Conservation (phyloP, 2,329 filamentous ascomycete species). For the Aspergillus neotritici region DNA sequence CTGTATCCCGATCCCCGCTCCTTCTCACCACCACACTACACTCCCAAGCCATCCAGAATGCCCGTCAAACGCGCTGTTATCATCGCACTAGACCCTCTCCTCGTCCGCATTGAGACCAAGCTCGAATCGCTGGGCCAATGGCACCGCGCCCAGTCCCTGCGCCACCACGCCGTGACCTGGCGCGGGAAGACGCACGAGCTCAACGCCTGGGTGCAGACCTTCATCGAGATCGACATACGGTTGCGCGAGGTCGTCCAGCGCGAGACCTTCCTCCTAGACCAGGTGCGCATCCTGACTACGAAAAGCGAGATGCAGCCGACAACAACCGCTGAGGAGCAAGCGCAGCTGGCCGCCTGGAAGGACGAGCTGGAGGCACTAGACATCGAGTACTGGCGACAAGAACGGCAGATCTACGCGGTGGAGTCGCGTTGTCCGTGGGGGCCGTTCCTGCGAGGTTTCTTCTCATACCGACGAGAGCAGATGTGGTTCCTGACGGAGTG, state of each 20-base stretch:
- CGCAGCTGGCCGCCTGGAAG: not conserved
- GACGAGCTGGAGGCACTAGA: slow-evolving; percentile 1
- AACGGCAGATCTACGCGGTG: slow-evolving; percentile 4
- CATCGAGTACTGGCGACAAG: slow-evolving; percentile 2
- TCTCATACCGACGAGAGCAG: not conserved
- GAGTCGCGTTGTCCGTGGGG: slow-evolving; percentile 1
- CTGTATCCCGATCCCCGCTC: too few species aligned
- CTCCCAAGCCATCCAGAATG: too few species aligned
- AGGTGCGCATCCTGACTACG: not conserved
- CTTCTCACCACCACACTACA: too few species aligned
- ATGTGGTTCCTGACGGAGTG: slow-evolving; percentile 8
- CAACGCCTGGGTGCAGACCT: too few species aligned
- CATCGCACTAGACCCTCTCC: too few species aligned
- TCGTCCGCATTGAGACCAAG: too few species aligned
- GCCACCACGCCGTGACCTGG: too few species aligned
- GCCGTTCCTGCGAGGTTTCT: slow-evolving; percentile 1
- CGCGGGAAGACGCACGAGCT: too few species aligned
- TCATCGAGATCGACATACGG: slow-evolving; percentile 2
- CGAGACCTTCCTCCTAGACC: slow-evolving; percentile 1
- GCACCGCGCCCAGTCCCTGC: too few species aligned
- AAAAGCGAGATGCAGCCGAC: not conserved
- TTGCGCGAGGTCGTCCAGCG: slow-evolving; percentile 2
- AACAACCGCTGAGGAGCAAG: not conserved
- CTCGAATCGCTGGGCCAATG: too few species aligned
- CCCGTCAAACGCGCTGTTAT: too few species aligned